Evolutionary conservation across 805 yeast species (phyloP), one percentile per base, ranked within the genome.

Genomic region (Wickerhamomyces xylosicus): DNA sequence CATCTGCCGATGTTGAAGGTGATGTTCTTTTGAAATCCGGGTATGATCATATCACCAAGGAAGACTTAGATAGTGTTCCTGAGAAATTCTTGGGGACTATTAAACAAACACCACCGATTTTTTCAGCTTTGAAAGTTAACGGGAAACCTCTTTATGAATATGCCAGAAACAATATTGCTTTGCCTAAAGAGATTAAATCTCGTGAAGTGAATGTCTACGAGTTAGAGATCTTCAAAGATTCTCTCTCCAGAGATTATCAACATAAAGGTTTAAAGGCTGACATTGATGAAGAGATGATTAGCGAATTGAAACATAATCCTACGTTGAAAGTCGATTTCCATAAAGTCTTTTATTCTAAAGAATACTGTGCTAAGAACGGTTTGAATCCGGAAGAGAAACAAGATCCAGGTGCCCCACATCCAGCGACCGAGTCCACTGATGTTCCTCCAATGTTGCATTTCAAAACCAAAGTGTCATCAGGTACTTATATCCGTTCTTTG

Each of bases 101-200:
- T 38, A 71, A 71, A 48, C 99, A 92, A 60, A 81, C 94, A 1
- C 98, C 99, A 11, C 98, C 99, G 0, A 80, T 92, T 13, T 92
- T 76, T 58, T 85, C 96, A 15, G 98, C 98, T 0, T 64, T 94
- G 42, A 90, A 90, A 55, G 82, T 94, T 78, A 79, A 86, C 54
- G 99, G 99, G 15, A 86, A 79, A 61, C 94, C 95, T 3, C 63
- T 94, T 36, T 87, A 94, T 56, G 95, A 90, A 51, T 92, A 92
- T 57, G 98, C 98, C 2, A 70, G 98, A 46, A 74, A 82, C 45
- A 94, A 94, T 0, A 64, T 72, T 19, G 90, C 95, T 0, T 67
- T 92, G 17, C 98, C 98, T 0, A 71, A 74, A 37, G 72, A 80
- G n/a, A 85, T 94, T 38, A 77, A 83, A 50, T 72, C 84, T 2